Evolutionary conservation across 73 alveolate species (phyloP).

Genomic region (Paramecium primaurelia): DNA sequence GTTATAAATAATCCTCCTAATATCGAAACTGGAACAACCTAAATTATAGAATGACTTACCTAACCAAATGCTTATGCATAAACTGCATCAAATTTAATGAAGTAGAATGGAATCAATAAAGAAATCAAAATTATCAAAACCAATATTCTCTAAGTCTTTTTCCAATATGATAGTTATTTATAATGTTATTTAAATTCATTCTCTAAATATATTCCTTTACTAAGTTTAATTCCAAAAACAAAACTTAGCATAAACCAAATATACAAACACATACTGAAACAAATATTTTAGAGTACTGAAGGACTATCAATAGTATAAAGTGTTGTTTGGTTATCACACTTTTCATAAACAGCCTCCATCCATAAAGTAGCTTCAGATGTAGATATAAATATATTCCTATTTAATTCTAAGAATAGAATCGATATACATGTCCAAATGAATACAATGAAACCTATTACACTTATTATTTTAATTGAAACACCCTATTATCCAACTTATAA

Average conservation of each 20-base stretch:
- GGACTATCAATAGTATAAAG: not conserved
- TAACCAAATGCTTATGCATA: not conserved
- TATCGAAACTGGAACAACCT: not conserved
- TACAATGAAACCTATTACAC: not conserved
- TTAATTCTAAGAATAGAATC: not conserved
- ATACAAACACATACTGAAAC: not conserved
- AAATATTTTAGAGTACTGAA: not conserved
- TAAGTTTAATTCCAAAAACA: not conserved
- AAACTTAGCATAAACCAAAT: not conserved
- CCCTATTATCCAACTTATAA: not conserved
- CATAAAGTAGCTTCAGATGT: not conserved
- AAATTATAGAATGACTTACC: not conserved
- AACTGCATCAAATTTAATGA: not conserved
- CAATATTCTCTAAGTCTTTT: not conserved
- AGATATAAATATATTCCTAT: not conserved
- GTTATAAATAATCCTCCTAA: constrained; percentile 7
- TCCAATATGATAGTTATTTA: not conserved
- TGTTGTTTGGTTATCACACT: not conserved
- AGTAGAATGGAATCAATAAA: not conserved
- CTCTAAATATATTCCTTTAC: not conserved
- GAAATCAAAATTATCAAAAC: not conserved
- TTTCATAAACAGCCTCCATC: not conserved
- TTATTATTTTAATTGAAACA: not conserved
- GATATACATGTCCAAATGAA: not conserved
- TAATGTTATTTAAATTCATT: not conserved